Conservation (phyloP, 192 early-diverging fungal species). For the Paraglomus occultum region DNA sequence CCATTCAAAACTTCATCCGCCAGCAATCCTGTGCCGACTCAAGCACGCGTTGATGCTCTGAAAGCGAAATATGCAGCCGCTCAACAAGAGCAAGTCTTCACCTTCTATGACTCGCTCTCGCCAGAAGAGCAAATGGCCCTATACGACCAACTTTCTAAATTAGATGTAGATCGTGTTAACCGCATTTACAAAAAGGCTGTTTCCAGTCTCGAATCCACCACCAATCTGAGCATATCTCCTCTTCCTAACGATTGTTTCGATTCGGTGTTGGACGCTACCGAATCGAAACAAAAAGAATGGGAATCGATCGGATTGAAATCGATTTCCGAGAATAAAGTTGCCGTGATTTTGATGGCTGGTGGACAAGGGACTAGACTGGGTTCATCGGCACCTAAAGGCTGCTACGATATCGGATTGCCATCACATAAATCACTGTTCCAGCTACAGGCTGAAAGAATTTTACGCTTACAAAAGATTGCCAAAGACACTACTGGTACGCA, state of each 20-base stretch:
- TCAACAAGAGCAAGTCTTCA: slow-evolving; percentile 87
- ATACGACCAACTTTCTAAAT: slow-evolving; percentile 60
- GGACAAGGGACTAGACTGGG: slow-evolving; percentile 86
- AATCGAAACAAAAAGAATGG: slow-evolving; percentile 64
- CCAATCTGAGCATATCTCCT: slow-evolving; percentile 56
- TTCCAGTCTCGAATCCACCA: slow-evolving; percentile 37
- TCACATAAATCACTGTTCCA: slow-evolving; percentile 89
- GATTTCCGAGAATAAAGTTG: slow-evolving; percentile 88
- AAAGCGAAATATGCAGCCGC: slow-evolving; percentile 64
- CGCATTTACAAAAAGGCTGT: slow-evolving; percentile 79
- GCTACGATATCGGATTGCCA: slow-evolving; percentile 91
- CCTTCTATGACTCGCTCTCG: slow-evolving; percentile 70
- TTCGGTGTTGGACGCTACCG: slow-evolving; percentile 54
- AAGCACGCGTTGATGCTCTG: slow-evolving; percentile 44
- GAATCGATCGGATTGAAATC: slow-evolving; percentile 67
- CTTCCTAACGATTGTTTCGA: slow-evolving; percentile 69
- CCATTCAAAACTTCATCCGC: too few relatives aligned
- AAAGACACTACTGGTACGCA: slow-evolving; percentile 35
- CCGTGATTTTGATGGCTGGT: slow-evolving; percentile 91
- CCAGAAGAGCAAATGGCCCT: slow-evolving; percentile 55
- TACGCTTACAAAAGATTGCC: slow-evolving; percentile 72
- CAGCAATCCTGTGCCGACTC: slow-evolving; percentile 18
- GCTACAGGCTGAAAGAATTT: slow-evolving; percentile 94
- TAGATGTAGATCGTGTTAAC: slow-evolving; percentile 83
- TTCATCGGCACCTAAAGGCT: slow-evolving; percentile 85